These are phyloP conservation scores for Thalassiosira tumida DNA, from an alignment of 352 stramenopile species.

Conservation along the genomic window DNA sequence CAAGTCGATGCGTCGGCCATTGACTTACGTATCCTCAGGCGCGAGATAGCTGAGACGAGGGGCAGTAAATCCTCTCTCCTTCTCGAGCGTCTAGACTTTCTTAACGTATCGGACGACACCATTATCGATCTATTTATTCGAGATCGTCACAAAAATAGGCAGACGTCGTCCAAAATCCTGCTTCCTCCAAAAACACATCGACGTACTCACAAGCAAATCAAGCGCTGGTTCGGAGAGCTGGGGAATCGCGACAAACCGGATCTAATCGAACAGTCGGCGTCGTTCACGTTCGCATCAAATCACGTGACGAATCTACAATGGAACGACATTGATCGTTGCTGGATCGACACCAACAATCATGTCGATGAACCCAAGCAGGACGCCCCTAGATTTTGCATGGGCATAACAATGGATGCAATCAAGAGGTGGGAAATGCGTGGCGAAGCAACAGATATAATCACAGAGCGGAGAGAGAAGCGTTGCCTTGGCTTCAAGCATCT, in stretches of 20 bases:
- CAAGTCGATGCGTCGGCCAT: background rate
- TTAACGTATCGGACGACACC: background rate
- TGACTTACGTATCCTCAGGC: background rate
- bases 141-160: background rate
- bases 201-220: slow-evolving; percentile 35
- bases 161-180: background rate
- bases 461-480: background rate
- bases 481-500: slow-evolving; percentile 37
- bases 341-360: slow-evolving; percentile 2
- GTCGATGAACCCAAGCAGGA: background rate
- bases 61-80: background rate
- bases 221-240: background rate
- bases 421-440: background rate
- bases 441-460: background rate
- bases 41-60: background rate
- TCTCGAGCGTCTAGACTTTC: slow-evolving; percentile 27
- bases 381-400: background rate
- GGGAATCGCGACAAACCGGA: background rate
- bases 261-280: background rate
- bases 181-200: slow-evolving; percentile 12
- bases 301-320: background rate
- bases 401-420: background rate
- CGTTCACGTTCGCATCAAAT: background rate
- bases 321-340: too few relatives aligned
- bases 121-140: slow-evolving; percentile 21